A percentile compares a stretch with the other conserved stretches of the same genome.
These are phyloP conservation scores for Zygoascus meyerae DNA, from an alignment of 1,139 yeast species.

Conservation along the genomic window DNA sequence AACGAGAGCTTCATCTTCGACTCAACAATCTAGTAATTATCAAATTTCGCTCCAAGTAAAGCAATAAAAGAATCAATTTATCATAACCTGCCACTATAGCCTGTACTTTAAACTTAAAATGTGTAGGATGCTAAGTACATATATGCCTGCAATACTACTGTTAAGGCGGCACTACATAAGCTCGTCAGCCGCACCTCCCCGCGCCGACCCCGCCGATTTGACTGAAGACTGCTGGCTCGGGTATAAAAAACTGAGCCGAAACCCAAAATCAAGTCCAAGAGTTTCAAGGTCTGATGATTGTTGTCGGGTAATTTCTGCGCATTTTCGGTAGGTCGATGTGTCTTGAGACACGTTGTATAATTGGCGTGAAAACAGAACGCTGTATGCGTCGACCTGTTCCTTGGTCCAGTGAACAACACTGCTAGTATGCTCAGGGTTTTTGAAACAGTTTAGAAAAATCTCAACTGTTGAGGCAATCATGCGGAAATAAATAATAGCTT, in stretches of 20 bases:
- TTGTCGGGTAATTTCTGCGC: constrained; percentile 47
- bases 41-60: too few species aligned
- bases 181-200: constrained; percentile 6
- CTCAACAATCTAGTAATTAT: too few species aligned
- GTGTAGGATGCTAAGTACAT: too few species aligned
- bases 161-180: too few species aligned
- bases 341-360: constrained; percentile 55
- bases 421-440: constrained; percentile 34
- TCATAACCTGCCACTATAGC: too few species aligned
- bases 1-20: too few species aligned
- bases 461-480: constrained; percentile 45
- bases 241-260: constrained; percentile 26
- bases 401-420: constrained; percentile 64
- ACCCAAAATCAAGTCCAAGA: constrained; percentile 71
- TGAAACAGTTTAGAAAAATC: constrained; percentile 43
- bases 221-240: constrained; percentile 4
- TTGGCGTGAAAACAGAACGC: constrained; percentile 58
- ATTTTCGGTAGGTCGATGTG: constrained; percentile 44
- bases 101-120: too few species aligned
- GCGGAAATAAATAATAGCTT: constrained; percentile 56
- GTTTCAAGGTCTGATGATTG: constrained; percentile 59
- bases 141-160: too few species aligned
- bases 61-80: too few species aligned
- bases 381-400: constrained; percentile 57
- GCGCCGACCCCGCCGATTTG: too few species aligned